A percentile compares a stretch with the other conserved stretches of the same genome.
Conservation (phyloP, 768 basidiomycete genomes). For the Leccinum truebloodii region DNA sequence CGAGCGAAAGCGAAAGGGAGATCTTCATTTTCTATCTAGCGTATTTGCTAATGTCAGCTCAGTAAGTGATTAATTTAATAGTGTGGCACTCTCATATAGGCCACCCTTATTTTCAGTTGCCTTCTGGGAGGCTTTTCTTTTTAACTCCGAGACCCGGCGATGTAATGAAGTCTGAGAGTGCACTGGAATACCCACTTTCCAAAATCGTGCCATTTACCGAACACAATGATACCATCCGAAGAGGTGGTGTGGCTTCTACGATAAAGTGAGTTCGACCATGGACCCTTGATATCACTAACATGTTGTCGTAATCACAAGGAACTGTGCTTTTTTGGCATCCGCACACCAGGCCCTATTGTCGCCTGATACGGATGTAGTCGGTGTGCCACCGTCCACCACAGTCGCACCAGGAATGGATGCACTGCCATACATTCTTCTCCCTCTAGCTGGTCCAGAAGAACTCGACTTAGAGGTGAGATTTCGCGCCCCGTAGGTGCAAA, state of each 20-base stretch:
- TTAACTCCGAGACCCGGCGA: conserved; percentile 63
- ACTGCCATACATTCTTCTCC: conserved; percentile 82
- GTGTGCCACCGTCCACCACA: conserved; percentile 57
- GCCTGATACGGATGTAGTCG: conserved; percentile 56
- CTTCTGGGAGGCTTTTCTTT: conserved; percentile 78
- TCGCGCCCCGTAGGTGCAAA: not conserved
- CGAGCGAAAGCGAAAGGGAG: conserved; percentile 64
- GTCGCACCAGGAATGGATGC: conserved; percentile 79
- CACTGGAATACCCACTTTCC: conserved; percentile 76
- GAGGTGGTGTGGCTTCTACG: conserved; percentile 83
- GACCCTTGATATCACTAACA: conserved; percentile 14
- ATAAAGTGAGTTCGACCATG: conserved; percentile 64
- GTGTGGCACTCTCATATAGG: conserved; percentile 3
- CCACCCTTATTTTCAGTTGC: conserved; percentile 48
- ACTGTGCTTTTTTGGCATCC: conserved; percentile 70
- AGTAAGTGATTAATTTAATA: conserved; percentile 45
- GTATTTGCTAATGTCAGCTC: conserved; percentile 91
- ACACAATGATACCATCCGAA: conserved; percentile 80
- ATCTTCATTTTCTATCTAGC: conserved; percentile 88
- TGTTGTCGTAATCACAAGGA: conserved; percentile 45
- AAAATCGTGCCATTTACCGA: conserved; percentile 89
- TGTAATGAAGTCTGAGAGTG: conserved; percentile 41
- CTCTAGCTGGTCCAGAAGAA: conserved; percentile 94
- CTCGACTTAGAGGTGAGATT: conserved; percentile 79
- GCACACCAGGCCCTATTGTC: conserved; percentile 73